Conservation (phyloP, 805 yeast species). For the Ogataea siamensis region DNA sequence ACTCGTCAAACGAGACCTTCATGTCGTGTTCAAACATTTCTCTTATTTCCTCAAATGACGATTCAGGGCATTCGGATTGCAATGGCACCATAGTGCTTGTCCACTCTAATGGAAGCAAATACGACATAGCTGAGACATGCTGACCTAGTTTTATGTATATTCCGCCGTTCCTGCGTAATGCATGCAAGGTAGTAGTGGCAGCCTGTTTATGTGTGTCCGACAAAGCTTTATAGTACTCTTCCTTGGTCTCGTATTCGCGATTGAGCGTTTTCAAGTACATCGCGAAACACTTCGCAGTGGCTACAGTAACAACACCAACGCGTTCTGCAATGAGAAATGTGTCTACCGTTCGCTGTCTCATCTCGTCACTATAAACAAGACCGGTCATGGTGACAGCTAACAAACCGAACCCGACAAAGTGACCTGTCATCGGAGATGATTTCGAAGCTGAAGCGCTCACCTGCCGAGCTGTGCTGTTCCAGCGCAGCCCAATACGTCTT, state of each 20-base stretch:
- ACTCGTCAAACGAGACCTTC: slow-evolving; percentile 55
- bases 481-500: slow-evolving; percentile 2
- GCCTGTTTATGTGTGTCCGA: slow-evolving; percentile 68
- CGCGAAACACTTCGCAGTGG: slow-evolving; percentile 70
- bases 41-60: slow-evolving; percentile 66
- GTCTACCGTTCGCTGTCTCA: slow-evolving; percentile 37
- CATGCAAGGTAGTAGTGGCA: slow-evolving; percentile 74
- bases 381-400: slow-evolving; percentile 13
- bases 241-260: slow-evolving; percentile 38
- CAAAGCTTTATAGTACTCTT: slow-evolving; percentile 52
- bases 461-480: background rate
- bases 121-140: slow-evolving; percentile 89
- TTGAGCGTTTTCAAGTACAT: slow-evolving; percentile 61
- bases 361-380: slow-evolving; percentile 33
- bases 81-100: slow-evolving; percentile 90
- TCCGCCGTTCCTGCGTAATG: slow-evolving; percentile 86
- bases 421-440: slow-evolving; percentile 13
- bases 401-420: slow-evolving; percentile 24
- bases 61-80: slow-evolving; percentile 86
- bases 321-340: slow-evolving; percentile 42
- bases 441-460: background rate
- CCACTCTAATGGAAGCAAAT: slow-evolving; percentile 91
- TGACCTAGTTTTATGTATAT: slow-evolving; percentile 93
- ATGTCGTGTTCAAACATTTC: slow-evolving; percentile 68
- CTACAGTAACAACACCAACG: slow-evolving; percentile 60